These are phyloP conservation scores for Sphaceloma murrayae DNA, from an alignment of 2,329 filamentous ascomycete genomes.

Conservation along the genomic window DNA sequence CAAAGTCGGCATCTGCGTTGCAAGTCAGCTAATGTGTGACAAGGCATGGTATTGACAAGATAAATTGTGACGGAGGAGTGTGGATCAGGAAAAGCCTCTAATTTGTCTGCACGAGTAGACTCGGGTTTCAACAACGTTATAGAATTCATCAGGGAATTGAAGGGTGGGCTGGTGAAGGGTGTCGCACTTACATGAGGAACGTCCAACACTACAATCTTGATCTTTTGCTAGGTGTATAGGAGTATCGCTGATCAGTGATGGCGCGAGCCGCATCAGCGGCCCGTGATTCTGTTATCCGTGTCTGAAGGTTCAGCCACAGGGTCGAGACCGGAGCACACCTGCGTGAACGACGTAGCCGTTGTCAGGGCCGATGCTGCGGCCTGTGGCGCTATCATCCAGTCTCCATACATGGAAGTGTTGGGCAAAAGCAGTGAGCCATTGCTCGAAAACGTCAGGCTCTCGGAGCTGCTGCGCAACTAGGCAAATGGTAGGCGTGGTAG, in stretches of 20 bases:
- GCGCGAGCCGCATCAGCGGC: too few relatives aligned
- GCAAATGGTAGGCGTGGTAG: slow-evolving; percentile 52
- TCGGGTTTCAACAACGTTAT: slow-evolving; percentile 17
- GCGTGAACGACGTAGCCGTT: slow-evolving; percentile 78
- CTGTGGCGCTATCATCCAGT: slow-evolving; percentile 55
- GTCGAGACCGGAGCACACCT: slow-evolving; percentile 45
- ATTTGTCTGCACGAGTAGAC: slow-evolving; percentile 17
- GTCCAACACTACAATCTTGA: neutral
- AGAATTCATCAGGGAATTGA: slow-evolving; percentile 15
- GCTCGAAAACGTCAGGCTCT: slow-evolving; percentile 72
- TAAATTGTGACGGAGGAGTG: too few relatives aligned
- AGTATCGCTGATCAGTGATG: too few relatives aligned
- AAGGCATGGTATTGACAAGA: neutral
- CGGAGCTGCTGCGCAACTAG: slow-evolving; percentile 84
- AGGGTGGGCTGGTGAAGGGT: neutral
- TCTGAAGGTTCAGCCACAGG: neutral
- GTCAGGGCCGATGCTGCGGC: slow-evolving; percentile 48
- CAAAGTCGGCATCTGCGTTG: neutral
- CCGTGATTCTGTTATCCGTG: too few relatives aligned
- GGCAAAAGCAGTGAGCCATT: slow-evolving; percentile 64
- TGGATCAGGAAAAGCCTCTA: slow-evolving; percentile 17
- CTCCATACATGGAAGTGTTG: slow-evolving; percentile 65
- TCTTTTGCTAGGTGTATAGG: neutral
- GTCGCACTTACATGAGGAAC: too few relatives aligned
- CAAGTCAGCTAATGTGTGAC: neutral